Percentiles rank a stretch among this genome's conserved stretches.
These are phyloP conservation scores for Penicillium sp. DNA, from an alignment of 2,329 filamentous ascomycete species.

Conservation along the genomic window DNA sequence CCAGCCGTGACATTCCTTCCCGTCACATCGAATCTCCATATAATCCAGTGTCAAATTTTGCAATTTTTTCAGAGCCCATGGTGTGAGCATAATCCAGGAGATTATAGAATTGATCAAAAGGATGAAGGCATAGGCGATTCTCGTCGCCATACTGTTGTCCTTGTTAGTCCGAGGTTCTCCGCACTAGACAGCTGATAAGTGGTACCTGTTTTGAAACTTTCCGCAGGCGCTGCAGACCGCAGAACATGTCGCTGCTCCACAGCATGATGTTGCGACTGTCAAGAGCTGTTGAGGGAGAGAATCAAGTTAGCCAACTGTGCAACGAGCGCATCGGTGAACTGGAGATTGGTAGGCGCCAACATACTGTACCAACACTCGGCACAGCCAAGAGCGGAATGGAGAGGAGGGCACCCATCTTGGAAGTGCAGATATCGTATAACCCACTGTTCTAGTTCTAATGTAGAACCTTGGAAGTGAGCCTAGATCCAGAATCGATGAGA, in stretches of 20 bases:
- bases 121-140: constrained; percentile 93
- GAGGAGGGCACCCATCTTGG: constrained; percentile 81
- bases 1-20: constrained; percentile 90
- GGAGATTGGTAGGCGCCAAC: constrained; percentile 37
- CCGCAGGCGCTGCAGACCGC: constrained; percentile 94
- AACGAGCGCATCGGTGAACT: background rate
- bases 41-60: constrained; percentile 91
- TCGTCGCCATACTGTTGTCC: constrained; percentile 78
- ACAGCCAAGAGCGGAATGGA: constrained; percentile 87
- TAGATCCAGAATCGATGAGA: background rate
- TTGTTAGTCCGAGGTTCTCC: constrained; percentile 25
- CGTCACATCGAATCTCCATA: constrained; percentile 89
- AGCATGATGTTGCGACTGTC: constrained; percentile 84
- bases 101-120: constrained; percentile 95
- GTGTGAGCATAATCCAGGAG: constrained; percentile 98
- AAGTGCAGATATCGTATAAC: background rate
- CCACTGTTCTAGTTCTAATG: background rate
- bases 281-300: constrained; percentile 57
- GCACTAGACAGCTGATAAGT: constrained; percentile 11
- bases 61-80: constrained; percentile 95
- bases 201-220: constrained; percentile 91
- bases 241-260: constrained; percentile 93
- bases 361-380: constrained; percentile 80
- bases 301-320: constrained; percentile 14
- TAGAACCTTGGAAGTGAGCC: background rate